Conservation (phyloP, 768 basidiomycete genomes). For the Dioszegia aurantiaca region DNA sequence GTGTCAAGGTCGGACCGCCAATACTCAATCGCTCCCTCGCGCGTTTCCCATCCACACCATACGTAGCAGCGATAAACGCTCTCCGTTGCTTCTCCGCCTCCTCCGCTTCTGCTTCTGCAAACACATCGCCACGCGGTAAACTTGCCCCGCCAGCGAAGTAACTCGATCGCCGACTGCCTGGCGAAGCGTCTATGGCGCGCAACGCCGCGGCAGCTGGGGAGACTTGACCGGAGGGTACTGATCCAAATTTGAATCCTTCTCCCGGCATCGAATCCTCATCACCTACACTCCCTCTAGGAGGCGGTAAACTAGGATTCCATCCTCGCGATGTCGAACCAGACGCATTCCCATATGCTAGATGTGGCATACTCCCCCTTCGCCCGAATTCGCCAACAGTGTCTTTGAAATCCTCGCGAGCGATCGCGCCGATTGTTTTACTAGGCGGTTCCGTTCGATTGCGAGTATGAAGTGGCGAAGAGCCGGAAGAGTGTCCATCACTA, state of each 20-base stretch:
- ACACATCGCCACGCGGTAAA: constrained; percentile 23
- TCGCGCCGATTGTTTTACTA: background rate
- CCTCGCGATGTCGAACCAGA: constrained; percentile 16
- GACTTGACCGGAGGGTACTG: constrained; percentile 13
- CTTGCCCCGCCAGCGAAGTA: background rate
- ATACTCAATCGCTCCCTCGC: constrained; percentile 40
- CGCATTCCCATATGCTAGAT: constrained; percentile 33
- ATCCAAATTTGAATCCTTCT: constrained; percentile 39
- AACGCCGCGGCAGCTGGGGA: constrained; percentile 25
- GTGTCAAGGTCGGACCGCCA: constrained; percentile 21
- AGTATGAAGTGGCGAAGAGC: constrained; percentile 7
- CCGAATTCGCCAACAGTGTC: constrained; percentile 11
- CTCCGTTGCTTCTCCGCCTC: constrained; percentile 50
- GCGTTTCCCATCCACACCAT: constrained; percentile 37
- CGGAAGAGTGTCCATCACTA: constrained; percentile 23
- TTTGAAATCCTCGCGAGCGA: background rate
- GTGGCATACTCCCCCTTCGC: constrained; percentile 40
- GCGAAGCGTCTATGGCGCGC: constrained; percentile 27
- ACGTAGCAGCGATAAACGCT: constrained; percentile 48
- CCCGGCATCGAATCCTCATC: constrained; percentile 20
- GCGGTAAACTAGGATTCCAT: constrained; percentile 38
- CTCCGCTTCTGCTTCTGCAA: constrained; percentile 41
- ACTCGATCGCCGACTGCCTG: constrained; percentile 20
- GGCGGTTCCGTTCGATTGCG: constrained; percentile 18
- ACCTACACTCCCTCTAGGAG: constrained; percentile 37